A percentile compares a stretch with the other conserved stretches of the same genome.
These are phyloP conservation scores for Spergularia azorica DNA, from an alignment of 179 eudicot genomes.

Conservation along the genomic window DNA sequence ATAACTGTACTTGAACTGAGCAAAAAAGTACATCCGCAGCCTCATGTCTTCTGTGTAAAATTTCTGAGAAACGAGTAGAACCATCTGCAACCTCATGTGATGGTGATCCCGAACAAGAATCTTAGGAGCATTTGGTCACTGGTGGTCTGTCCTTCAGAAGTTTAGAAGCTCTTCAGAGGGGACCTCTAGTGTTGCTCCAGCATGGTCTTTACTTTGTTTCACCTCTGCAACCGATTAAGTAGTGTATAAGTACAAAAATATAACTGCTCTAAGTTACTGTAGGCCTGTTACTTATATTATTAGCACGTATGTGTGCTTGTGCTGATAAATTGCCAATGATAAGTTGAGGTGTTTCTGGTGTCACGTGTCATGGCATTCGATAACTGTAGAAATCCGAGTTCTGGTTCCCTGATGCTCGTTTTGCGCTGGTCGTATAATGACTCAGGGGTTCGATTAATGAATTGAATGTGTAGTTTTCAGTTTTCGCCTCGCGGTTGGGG, in stretches of 20 bases:
- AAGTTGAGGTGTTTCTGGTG: no score
- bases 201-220: conserved; percentile 66
- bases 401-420: no score
- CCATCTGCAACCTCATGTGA: not conserved
- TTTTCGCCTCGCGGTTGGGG: no score
- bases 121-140: conserved; percentile 3
- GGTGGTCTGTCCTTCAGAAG: conserved; percentile 42
- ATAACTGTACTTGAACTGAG: not conserved
- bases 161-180: conserved; percentile 75
- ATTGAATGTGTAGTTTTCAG: no score
- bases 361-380: no score
- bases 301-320: no score
- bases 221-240: conserved; percentile 44
- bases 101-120: not conserved
- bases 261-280: not conserved
- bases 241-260: not conserved
- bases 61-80: not conserved
- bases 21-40: not conserved
- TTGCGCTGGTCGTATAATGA: no score
- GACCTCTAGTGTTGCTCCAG: conserved; percentile 74
- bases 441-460: no score
- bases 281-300: no score
- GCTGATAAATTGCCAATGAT: no score
- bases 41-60: not conserved
- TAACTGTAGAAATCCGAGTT: no score